Base-by-base conservation (phyloP, 306 rosid species). In the Medicago lupulina region DNA sequence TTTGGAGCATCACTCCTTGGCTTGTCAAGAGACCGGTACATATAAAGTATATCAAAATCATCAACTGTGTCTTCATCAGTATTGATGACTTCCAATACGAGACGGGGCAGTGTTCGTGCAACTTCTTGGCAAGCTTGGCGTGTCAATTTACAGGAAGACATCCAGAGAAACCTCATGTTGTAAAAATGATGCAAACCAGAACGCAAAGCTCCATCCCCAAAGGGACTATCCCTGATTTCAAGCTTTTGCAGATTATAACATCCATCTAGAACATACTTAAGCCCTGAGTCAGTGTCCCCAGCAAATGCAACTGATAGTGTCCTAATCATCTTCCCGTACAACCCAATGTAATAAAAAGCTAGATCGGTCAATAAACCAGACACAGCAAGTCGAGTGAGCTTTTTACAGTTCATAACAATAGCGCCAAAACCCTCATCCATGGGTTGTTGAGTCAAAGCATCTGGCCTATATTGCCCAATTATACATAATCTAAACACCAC, bases 341-440 rank as follows among this genome's bases (percentile, higher is more conserved):
- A 64, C 67, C 98, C 98, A 23, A 58, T 58, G 39, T 23, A 19
- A 5, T 0, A n/a, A 4, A 58, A 58, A 58, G 64, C 64, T 23
- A n/a, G 64, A 23, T 58, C 64, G 2, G 38, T 23, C 36, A 58
- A 4, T 1, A 58, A 11, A 58, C 64, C 64, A 23, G 38, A 23
- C 4, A 58, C 64, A 0, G 8, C 34, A 58, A 58, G 64, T 23
- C 64, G 64, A 49, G 98, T 90, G 31, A 92, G 92, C 90, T 90
- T 88, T 90, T 89, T 92, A 78, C 98, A 90, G 82, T 92, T 92
- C 90, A 36, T 90, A 76, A 92, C 98, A 73, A 92, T 92, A 70
- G 96, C 98, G 46, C 98, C 96, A 55, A 92, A 90, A 54, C 98
- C 98, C 74, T 88, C 89, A 80, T 92, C 98, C 98, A 92, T 92